Evolutionary conservation across 805 yeast species (phyloP).

Genomic region (Hanseniaspora clermontiae): DNA sequence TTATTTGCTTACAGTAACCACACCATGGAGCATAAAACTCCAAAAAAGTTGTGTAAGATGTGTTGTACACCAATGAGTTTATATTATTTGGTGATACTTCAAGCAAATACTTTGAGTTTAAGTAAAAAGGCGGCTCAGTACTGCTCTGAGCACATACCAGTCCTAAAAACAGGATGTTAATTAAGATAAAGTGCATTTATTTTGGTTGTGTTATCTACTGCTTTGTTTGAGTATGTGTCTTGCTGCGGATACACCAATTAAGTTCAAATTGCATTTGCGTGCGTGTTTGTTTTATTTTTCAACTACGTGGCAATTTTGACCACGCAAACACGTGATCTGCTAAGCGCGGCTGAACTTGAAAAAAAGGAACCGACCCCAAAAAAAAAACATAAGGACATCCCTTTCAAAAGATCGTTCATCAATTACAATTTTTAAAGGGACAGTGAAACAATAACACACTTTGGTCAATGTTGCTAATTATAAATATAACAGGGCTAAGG

Average conservation of each 20-base stretch:
- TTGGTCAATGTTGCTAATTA: no score
- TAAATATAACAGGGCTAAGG: no score
- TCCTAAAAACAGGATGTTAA: background rate
- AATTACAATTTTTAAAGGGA: background rate
- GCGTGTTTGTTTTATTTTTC: background rate
- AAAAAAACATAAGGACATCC: no score
- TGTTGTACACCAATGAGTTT: constrained; percentile 47
- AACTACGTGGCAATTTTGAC: no score
- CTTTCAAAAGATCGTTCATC: background rate
- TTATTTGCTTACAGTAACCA: constrained; percentile 73
- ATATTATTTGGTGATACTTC: constrained; percentile 50
- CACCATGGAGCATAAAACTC: constrained; percentile 98
- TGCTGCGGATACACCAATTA: no score
- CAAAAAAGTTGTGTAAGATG: constrained; percentile 71
- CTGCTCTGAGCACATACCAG: background rate
- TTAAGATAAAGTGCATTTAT: background rate
- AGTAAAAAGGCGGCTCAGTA: constrained; percentile 24
- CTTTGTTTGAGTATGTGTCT: no score
- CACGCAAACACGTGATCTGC: background rate
- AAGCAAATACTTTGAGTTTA: constrained; percentile 31
- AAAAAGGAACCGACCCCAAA: no score
- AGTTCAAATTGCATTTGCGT: no score
- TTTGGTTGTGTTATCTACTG: no score
- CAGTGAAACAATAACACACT: no score
- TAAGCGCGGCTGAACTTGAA: background rate